Base-by-base conservation (phyloP, 108 stramenopile species). In the Nitzschia sp. region DNA sequence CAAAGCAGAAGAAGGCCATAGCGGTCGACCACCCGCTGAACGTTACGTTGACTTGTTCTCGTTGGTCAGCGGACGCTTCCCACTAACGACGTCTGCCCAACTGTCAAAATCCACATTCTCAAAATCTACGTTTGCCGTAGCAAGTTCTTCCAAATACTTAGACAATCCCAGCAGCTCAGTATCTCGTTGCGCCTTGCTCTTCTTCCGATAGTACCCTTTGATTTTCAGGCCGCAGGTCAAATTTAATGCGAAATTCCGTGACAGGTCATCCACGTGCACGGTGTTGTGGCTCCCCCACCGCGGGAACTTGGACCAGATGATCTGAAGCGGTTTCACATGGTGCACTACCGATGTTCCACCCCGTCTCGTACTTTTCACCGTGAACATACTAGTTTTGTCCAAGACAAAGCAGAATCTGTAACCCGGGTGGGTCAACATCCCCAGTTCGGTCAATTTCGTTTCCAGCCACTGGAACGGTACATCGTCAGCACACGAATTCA, bases 311-410 rank as follows among this genome's bases (percentile, higher is more conserved):
- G 72, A 64, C 98, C 98, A 98, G 46, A 98, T 98, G n/a, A 98
- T 86, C 72, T 97, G 95, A 46, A 98, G 70, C 2, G 98, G 97
- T 59, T 98, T 98, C 29, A 98, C 97, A 60, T 93, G 79, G 78
- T 95, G 93, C 15, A 78, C 67, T 6, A 82, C 67, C 18, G 74
- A 75, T 48, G 76, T 65, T 23, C 96, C 96, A 30, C 81, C 75
- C 25, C 82, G 71, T 45, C 69, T 68, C 5, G 87, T 93, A 35
- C 80, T 82, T 1, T 75, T 90, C 18, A 97, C 86, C 27, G 78
- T 73, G 68, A 98, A 97, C 98, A 98, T 98, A 45, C 78, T 82
- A 11, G 98, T 97, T 72, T 97, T 97, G 76, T 98, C 98, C 15
- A 98, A 64, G 11, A 97, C 96, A 70, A 97, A 97, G 63, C 89